Base-by-base conservation (phyloP, 2,329 filamentous ascomycete species). In the Penicillium freii region DNA sequence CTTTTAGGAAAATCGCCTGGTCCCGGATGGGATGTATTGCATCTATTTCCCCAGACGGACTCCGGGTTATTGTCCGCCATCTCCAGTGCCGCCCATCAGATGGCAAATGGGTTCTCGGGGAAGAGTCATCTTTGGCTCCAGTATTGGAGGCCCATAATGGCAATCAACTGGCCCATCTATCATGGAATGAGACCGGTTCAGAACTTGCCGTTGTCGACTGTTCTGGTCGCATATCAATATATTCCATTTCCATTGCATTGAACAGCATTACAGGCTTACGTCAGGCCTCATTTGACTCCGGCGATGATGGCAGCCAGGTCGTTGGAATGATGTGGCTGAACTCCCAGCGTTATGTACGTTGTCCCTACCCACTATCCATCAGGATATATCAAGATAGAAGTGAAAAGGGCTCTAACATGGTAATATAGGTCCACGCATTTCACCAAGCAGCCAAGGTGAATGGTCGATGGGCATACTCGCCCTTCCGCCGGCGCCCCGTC, bases 271-370 rank as follows among this genome's bases (percentile, higher is more conserved):
- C 81, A 33, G 72, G 84, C 10, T 80, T 81, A 49, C 83, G 87
- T 42, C 82, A 81, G 54, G 87, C 86, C 75, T 82, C 87, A 25
- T 73, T 80, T n/a, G 91, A 93, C 68, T 76, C 83, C 2, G 79
- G 87, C 52, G 89, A 92, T 66, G 91, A 96, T 70, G 80, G 90
- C 38, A 86, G 89, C 63, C 84, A 87, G 49, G 80, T 96, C 5
- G 90, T 95, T 7, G 94, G 93, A 4, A 84, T 91, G 71, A 89
- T 91, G 75, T 99, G 94, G 94, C 79, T 97, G 54, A 79, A 78
- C 54, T 79, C 81, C n/a, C 79, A 87, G 25, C 77, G 82, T 29
- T 80, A 82, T 25, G 76, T 76, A 61, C 58, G 70, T 63, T 25
- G 11, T 3, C 13, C 40, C 21, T 21, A 17, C 25, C 13, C 27